Conservation (phyloP, 2,329 filamentous ascomycete species). For the Alternaria infectoria region DNA sequence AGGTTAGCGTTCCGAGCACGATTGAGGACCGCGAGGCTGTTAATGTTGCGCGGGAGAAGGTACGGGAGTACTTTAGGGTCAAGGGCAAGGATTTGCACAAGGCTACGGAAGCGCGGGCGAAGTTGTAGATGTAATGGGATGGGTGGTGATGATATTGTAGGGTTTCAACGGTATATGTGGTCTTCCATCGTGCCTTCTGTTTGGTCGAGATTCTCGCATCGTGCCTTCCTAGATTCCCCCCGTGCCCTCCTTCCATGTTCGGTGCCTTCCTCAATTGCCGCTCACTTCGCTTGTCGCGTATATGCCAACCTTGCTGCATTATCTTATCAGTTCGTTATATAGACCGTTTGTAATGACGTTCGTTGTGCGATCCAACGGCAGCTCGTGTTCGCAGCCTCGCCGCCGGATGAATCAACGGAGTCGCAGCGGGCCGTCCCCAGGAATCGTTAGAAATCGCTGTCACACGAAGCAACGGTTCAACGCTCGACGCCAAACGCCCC, state of each 20-base stretch:
- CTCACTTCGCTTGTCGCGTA: not conserved
- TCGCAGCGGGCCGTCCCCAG: slow-evolving; percentile 39
- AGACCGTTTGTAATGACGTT: not conserved
- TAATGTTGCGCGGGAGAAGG: slow-evolving; percentile 71
- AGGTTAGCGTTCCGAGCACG: slow-evolving; percentile 78
- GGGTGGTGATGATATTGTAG: not conserved
- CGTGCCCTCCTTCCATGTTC: not conserved
- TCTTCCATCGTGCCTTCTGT: not conserved
- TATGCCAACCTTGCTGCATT: not conserved
- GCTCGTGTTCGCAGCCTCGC: slow-evolving; percentile 18
- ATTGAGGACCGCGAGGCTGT: slow-evolving; percentile 82
- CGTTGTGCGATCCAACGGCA: not conserved
- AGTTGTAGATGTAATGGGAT: slow-evolving; percentile 46
- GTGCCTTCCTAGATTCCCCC: not conserved
- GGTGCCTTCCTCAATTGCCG: not conserved
- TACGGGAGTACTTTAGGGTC: slow-evolving; percentile 76
- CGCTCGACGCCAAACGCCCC: not conserved
- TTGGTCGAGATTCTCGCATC: not conserved
- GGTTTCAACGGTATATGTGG: too few relatives aligned
- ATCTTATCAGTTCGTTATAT: not conserved
- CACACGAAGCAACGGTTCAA: not conserved
- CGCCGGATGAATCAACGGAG: slow-evolving; percentile 25
- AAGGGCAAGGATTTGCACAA: slow-evolving; percentile 48
- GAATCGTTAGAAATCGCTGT: slow-evolving; percentile 7
- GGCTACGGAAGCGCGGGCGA: slow-evolving; percentile 50